Conservation (phyloP, 352 stramenopile species). For the Pythium rhizo-oryzae region DNA sequence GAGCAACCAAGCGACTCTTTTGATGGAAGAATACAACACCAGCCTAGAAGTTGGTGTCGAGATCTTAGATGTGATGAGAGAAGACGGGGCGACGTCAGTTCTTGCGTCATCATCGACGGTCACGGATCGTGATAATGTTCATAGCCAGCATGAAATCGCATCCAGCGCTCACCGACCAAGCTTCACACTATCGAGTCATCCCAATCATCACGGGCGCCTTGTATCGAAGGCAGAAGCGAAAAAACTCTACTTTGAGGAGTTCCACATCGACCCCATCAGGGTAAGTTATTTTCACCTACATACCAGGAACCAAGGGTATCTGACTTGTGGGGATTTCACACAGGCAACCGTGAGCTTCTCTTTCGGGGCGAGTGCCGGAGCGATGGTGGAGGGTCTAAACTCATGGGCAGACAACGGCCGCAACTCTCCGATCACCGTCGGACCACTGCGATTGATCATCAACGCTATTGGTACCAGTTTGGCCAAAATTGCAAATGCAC, state of each 20-base stretch:
- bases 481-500: constrained; percentile 88
- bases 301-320: neutral
- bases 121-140: constrained; percentile 21
- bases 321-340: neutral
- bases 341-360: constrained; percentile 85
- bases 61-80: constrained; percentile 69
- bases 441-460: constrained; percentile 78
- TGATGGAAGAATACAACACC: constrained; percentile 73
- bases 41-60: constrained; percentile 75
- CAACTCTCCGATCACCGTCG: constrained; percentile 60
- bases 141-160: constrained; percentile 23
- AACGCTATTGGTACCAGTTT: constrained; percentile 88
- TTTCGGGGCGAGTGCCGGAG: constrained; percentile 66
- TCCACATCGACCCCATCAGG: constrained; percentile 82
- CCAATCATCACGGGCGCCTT: constrained; percentile 28
- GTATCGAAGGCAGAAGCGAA: constrained; percentile 68
- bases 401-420: constrained; percentile 27
- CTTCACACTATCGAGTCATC: constrained; percentile 17
- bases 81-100: constrained; percentile 57
- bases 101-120: constrained; percentile 27
- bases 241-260: constrained; percentile 91
- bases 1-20: constrained; percentile 45
- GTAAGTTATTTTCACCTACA: constrained; percentile 32
- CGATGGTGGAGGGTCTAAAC: constrained; percentile 64
- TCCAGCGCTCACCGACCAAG: constrained; percentile 10